Evolutionary conservation across 2,329 filamentous ascomycete species (phyloP).

Genomic region (Seiridium cupressi): DNA sequence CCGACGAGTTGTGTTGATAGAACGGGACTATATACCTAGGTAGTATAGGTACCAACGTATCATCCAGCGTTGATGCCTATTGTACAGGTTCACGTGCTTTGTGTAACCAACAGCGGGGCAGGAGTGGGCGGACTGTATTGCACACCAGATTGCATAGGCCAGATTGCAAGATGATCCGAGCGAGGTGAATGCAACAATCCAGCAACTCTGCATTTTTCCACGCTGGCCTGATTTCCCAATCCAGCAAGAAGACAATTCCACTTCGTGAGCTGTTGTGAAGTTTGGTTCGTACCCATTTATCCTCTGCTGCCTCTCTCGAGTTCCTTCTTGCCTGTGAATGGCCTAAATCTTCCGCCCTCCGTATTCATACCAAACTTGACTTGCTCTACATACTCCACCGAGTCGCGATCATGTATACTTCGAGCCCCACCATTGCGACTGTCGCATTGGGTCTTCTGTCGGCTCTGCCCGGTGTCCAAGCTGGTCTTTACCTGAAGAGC

Average conservation of each 20-base stretch:
- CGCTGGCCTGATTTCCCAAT: conserved; percentile 41
- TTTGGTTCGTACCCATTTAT: background rate
- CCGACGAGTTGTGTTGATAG: too few relatives aligned
- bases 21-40: too few relatives aligned
- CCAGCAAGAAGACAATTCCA: conserved; percentile 20
- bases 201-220: conserved; percentile 26
- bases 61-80: too few relatives aligned
- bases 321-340: conserved; percentile 4
- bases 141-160: background rate
- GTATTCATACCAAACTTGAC: background rate
- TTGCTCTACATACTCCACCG: conserved; percentile 11
- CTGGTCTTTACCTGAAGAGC: conserved; percentile 77
- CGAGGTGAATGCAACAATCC: background rate
- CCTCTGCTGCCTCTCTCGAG: background rate
- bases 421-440: conserved; percentile 49
- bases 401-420: conserved; percentile 45
- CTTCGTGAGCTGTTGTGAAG: background rate
- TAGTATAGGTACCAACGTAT: too few relatives aligned
- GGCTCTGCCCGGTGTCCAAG: conserved; percentile 62
- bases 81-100: too few relatives aligned
- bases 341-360: background rate
- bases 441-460: conserved; percentile 63
- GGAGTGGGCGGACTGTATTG: too few relatives aligned
- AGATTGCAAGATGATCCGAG: background rate
- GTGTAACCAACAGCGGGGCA: too few relatives aligned